Evolutionary conservation across 805 yeast species (phyloP).

Genomic region (Hemisphaericaspora nanyangensis): DNA sequence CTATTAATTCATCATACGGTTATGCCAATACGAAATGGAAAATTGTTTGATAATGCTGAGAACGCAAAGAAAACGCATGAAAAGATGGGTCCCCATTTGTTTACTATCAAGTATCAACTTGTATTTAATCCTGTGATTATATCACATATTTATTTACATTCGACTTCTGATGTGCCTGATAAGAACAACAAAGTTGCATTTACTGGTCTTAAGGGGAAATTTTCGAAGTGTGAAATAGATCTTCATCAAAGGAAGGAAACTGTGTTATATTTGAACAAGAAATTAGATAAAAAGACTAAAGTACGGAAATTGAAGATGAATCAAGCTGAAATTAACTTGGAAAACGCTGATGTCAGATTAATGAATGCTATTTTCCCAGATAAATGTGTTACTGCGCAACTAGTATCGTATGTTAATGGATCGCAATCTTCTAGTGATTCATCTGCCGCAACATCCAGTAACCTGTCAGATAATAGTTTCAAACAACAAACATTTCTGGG

Average conservation of each 20-base stretch:
- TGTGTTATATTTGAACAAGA: slow-evolving; percentile 34
- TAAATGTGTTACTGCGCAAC: slow-evolving; percentile 32
- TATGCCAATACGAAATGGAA: slow-evolving; percentile 35
- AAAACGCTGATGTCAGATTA: slow-evolving; percentile 64
- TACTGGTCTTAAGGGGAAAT: slow-evolving; percentile 37
- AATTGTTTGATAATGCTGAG: slow-evolving; percentile 20
- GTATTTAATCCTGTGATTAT: slow-evolving; percentile 37
- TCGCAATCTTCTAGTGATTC: not conserved
- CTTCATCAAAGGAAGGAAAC: slow-evolving; percentile 37
- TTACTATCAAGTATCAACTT: slow-evolving; percentile 39
- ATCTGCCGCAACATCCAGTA: not conserved
- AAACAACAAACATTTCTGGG: slow-evolving; percentile 8
- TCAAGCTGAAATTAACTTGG: slow-evolving; percentile 66
- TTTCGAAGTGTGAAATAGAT: slow-evolving; percentile 30
- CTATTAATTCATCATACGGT: slow-evolving; percentile 28
- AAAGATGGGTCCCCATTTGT: slow-evolving; percentile 36
- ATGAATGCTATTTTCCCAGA: slow-evolving; percentile 64
- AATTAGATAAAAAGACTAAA: slow-evolving; percentile 31
- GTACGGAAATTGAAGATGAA: slow-evolving; percentile 56
- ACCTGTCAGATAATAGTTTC: not conserved
- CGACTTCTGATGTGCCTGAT: slow-evolving; percentile 17
- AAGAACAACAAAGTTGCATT: slow-evolving; percentile 24
- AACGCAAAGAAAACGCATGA: slow-evolving; percentile 21
- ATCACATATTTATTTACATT: slow-evolving; percentile 34
- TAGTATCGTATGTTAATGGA: slow-evolving; percentile 12